phyloP scores from a whole-genome alignment of 2,329 filamentous ascomycete genomes.

The Fusarium oxysporum region DNA sequence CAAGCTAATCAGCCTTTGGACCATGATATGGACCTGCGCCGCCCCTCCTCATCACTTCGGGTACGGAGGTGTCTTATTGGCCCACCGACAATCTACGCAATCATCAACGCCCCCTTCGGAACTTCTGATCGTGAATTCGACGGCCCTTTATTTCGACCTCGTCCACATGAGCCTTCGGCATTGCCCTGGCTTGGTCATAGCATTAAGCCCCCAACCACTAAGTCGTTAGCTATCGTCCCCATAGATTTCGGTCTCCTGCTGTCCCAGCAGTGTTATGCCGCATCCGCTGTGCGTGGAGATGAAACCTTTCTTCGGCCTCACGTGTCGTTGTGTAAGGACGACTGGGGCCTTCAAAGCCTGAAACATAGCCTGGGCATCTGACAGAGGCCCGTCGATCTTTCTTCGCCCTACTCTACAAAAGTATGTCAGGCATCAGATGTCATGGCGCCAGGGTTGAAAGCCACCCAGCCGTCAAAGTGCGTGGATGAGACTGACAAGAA shows the following conservation, averaged over 20 bases:
- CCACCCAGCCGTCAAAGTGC: slow-evolving; percentile 34
- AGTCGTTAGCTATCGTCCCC: slow-evolving; percentile 28
- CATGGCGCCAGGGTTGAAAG: slow-evolving; percentile 37
- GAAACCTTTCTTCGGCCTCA: slow-evolving; percentile 45
- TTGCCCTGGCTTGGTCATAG: slow-evolving; percentile 26
- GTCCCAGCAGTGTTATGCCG: slow-evolving; percentile 38
- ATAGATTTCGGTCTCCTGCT: slow-evolving; percentile 31
- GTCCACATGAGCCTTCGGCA: slow-evolving; percentile 33
- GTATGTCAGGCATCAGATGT: slow-evolving; percentile 26
- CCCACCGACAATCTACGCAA: slow-evolving; percentile 33
- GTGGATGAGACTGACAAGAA: slow-evolving; percentile 36
- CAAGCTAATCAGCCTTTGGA: slow-evolving; percentile 29
- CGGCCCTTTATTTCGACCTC: slow-evolving; percentile 30
- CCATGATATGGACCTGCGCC: slow-evolving; percentile 28
- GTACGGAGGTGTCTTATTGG: slow-evolving; percentile 48
- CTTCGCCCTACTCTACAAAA: slow-evolving; percentile 32
- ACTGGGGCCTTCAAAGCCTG: slow-evolving; percentile 33
- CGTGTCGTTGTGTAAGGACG: slow-evolving; percentile 44
- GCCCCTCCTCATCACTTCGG: slow-evolving; percentile 45
- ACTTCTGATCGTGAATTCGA: slow-evolving; percentile 38
- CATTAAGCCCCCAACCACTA: slow-evolving; percentile 23
- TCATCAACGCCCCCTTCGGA: slow-evolving; percentile 34
- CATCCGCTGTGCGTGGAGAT: slow-evolving; percentile 43
- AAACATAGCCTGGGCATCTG: slow-evolving; percentile 42
- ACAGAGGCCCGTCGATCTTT: slow-evolving; percentile 38